Base-by-base conservation (phyloP, 2,329 filamentous ascomycete genomes). In the Penicillium italicum region DNA sequence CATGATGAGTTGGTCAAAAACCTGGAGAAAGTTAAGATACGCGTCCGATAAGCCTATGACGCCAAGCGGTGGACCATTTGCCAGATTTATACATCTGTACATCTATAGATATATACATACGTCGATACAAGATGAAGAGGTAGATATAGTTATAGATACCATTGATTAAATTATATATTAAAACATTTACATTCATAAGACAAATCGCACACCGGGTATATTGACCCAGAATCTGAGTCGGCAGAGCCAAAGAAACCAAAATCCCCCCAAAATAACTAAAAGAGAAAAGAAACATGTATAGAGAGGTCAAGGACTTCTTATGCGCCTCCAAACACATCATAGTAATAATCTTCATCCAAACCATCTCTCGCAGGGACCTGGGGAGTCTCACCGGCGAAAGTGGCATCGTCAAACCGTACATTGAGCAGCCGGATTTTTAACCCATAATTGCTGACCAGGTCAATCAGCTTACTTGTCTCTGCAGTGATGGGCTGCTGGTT, bases 401-500 rank as follows among this genome's bases (percentile, higher is more conserved):
- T 85, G 43, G 87, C 83, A 70, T 95, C 89, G 71, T 97, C 91
- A 76, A 92, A 89, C 53, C 91, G 81, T 40, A 99, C 89, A 73
- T 97, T 99, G 65, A 99, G 79, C 69, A 99, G 76, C 38, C 94
- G 81, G 59, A 99, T 95, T 78, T 96, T 96, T 60, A 97, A 78
- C 5, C 94, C 92, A 70, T 96, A 97, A 64, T 95, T 89, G 68
- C 86, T 86, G 57, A 97, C 89, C 66, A 97, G 78, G 53, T 87
- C 85, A 51, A 97, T 87, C 59, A 97, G 78, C 73, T 94, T 95
- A 70, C 88, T 93, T 34, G 94, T 97, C 76, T 97, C 93, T 3
- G 91, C 85, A n/a, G 94, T 99, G 70, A 99, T 97, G 20, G 94
- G 94, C 56, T 92, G 85, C 74, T 99, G 94, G 69, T 95, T 91